Percentiles rank a stretch among this genome's conserved stretches.
Evolutionary conservation across 23 red algal genomes (phyloP).

Genomic region (Gracilaria domingensis): DNA sequence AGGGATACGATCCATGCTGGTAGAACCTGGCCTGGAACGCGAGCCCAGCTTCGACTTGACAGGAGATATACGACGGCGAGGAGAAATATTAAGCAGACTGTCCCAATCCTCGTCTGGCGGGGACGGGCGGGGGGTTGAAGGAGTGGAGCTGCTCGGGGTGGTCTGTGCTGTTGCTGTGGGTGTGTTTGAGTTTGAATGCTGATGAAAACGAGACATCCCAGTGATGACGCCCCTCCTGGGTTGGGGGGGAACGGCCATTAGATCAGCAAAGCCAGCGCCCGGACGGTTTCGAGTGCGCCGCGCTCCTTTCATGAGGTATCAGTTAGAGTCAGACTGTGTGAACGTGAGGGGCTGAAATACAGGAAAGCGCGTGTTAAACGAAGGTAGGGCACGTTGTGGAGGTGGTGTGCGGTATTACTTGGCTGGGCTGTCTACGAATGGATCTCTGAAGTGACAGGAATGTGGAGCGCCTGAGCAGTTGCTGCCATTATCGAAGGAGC

Average conservation of each 20-base stretch:
- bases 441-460: neutral
- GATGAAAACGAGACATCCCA: constrained; percentile 30
- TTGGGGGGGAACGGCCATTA: constrained; percentile 23
- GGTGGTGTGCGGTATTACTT: neutral
- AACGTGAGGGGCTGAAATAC: neutral
- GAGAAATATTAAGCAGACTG: constrained; percentile 31
- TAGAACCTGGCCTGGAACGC: constrained; percentile 27
- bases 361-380: neutral
- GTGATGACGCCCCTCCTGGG: constrained; percentile 51
- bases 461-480: neutral
- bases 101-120: constrained; percentile 51
- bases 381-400: neutral
- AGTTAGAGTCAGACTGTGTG: constrained; percentile 18
- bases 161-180: neutral
- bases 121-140: constrained; percentile 35
- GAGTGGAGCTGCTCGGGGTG: constrained; percentile 34
- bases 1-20: neutral
- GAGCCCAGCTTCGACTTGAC: constrained; percentile 16
- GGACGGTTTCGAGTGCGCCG: constrained; percentile 45
- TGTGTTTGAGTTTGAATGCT: constrained; percentile 11
- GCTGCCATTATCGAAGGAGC: neutral
- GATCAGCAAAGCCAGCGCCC: constrained; percentile 52
- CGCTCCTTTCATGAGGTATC: constrained; percentile 61
- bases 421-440: neutral
- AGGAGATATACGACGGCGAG: constrained; percentile 48